A percentile compares a stretch with the other conserved stretches of the same genome.
Evolutionary conservation across 163 green algal species (phyloP).

Genomic region (Trebouxiophyceae sp.): DNA sequence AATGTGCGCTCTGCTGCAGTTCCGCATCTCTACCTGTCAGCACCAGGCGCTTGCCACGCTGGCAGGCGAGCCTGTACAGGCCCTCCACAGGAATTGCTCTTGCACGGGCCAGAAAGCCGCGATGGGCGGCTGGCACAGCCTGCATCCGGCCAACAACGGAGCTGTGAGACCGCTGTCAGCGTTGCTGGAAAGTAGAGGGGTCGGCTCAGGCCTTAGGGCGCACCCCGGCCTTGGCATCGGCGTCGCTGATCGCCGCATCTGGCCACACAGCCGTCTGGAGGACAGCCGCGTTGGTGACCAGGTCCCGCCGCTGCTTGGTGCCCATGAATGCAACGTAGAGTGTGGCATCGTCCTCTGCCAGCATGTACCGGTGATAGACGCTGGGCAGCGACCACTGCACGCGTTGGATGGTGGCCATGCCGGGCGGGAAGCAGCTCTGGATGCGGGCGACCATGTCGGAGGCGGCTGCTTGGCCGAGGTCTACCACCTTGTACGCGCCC

Average conservation of each 20-base stretch:
- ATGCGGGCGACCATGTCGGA: not conserved
- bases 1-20: not conserved
- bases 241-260: too few relatives aligned
- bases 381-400: slow-evolving; percentile 40
- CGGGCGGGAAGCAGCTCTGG: slow-evolving; percentile 27
- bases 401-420: slow-evolving; percentile 33
- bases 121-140: slow-evolving; percentile 44
- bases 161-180: not conserved
- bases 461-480: slow-evolving; percentile 29
- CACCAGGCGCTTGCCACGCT: slow-evolving; percentile 46
- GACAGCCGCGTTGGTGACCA: slow-evolving; percentile 22
- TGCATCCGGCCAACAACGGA: slow-evolving; percentile 5
- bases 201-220: too few relatives aligned
- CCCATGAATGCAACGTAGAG: slow-evolving; percentile 69
- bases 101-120: slow-evolving; percentile 56
- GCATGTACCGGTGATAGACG: slow-evolving; percentile 43
- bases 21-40: too few relatives aligned
- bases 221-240: too few relatives aligned
- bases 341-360: slow-evolving; percentile 29
- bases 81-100: slow-evolving; percentile 45
- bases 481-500: slow-evolving; percentile 65
- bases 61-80: slow-evolving; percentile 45
- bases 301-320: slow-evolving; percentile 37
- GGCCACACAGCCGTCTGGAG: slow-evolving; percentile 41
- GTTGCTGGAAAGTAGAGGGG: too few relatives aligned